A percentile compares a stretch with the other conserved stretches of the same genome.
Conservation (phyloP, 306 rosid species). For the Prunus padus region DNA sequence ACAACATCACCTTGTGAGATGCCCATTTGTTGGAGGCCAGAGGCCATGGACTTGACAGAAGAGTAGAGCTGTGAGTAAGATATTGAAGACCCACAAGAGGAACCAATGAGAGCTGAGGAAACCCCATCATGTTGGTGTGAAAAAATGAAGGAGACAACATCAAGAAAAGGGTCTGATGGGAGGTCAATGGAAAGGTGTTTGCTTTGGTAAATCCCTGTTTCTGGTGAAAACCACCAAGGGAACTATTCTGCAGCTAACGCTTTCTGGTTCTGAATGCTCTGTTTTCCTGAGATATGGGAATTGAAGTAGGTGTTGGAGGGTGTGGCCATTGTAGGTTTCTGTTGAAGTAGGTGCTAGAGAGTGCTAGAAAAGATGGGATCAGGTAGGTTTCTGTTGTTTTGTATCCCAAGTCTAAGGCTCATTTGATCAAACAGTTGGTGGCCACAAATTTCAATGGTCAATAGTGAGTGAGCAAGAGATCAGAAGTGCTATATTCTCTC, state of each 20-base stretch:
- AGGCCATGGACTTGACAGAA: constrained; percentile 64
- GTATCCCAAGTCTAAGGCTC: background rate
- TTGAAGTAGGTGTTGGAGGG: constrained; percentile 15
- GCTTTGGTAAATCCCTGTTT: constrained; percentile 61
- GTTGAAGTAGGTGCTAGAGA: background rate
- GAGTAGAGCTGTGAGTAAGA: constrained; percentile 56
- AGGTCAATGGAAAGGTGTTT: constrained; percentile 39
- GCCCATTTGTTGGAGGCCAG: constrained; percentile 58
- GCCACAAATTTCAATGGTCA: background rate
- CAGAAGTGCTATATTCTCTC: background rate
- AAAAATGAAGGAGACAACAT: constrained; percentile 63
- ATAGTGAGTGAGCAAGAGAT: background rate
- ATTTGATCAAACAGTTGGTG: background rate
- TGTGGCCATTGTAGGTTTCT: constrained; percentile 29
- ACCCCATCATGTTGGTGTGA: constrained; percentile 57
- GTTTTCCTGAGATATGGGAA: constrained; percentile 11
- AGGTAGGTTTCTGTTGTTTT: background rate
- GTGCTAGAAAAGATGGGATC: background rate
- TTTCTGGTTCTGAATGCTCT: background rate
- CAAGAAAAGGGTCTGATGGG: constrained; percentile 67
- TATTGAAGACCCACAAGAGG: constrained; percentile 59
- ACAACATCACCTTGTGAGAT: constrained; percentile 65
- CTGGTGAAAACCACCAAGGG: constrained; percentile 64
- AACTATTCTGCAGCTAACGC: background rate
- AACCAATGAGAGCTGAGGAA: constrained; percentile 65